Evolutionary conservation across 1,139 yeast species (phyloP).

Genomic region (Kazachstania sp.): DNA sequence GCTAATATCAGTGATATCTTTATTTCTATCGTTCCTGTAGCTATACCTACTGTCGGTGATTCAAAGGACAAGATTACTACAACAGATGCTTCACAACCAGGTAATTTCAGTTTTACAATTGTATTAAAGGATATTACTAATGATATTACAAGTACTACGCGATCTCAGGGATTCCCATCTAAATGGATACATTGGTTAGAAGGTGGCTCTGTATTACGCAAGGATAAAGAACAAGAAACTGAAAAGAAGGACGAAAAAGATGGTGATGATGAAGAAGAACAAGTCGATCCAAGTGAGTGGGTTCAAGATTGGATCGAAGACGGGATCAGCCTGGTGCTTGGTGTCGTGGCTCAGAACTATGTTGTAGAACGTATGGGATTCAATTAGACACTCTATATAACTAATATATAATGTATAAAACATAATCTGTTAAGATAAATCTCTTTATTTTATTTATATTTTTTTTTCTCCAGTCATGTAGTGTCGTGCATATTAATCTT

Average conservation of each 20-base stretch:
- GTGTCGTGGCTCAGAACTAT: slow-evolving; percentile 82
- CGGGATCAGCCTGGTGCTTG: slow-evolving; percentile 71
- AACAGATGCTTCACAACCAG: slow-evolving; percentile 35
- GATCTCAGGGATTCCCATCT: slow-evolving; percentile 83
- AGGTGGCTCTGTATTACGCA: slow-evolving; percentile 23
- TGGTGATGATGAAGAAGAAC: slow-evolving; percentile 32
- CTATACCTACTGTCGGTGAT: slow-evolving; percentile 21
- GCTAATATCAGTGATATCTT: slow-evolving; percentile 54
- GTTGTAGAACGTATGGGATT: slow-evolving; percentile 86
- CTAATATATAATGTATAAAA: too few species aligned
- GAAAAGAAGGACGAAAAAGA: slow-evolving; percentile 8
- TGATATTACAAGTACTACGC: slow-evolving; percentile 59
- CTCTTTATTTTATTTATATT: too few species aligned
- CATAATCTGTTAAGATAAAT: too few species aligned
- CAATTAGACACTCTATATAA: neutral
- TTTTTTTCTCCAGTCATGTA: too few species aligned
- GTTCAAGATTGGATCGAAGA: slow-evolving; percentile 87
- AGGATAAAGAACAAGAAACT: slow-evolving; percentile 10
- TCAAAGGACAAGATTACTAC: slow-evolving; percentile 30
- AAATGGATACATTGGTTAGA: slow-evolving; percentile 87
- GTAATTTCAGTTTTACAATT: slow-evolving; percentile 58
- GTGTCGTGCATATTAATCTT: too few species aligned
- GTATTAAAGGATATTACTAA: slow-evolving; percentile 73
- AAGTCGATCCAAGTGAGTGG: slow-evolving; percentile 92
- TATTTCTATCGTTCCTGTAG: slow-evolving; percentile 64